phyloP scores from a whole-genome alignment of 2,329 filamentous ascomycete genomes.

The Cercospora citrullina region DNA sequence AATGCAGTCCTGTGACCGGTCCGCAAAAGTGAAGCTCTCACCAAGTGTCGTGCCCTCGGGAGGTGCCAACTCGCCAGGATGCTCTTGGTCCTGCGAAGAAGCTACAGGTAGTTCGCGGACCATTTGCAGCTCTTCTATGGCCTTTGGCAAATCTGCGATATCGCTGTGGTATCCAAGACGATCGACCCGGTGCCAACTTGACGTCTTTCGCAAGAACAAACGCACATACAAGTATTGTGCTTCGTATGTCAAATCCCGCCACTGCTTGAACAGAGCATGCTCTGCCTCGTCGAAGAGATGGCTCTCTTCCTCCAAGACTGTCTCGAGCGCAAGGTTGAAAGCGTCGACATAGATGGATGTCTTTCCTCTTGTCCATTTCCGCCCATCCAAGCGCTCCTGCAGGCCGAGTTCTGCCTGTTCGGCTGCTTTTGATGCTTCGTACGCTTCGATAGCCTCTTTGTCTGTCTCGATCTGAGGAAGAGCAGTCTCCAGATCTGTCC shows the following conservation, averaged over 20 bases:
- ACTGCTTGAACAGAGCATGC: conserved; percentile 71
- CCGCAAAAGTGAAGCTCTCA: conserved; percentile 72
- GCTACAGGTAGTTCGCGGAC: conserved; percentile 56
- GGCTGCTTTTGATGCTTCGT: conserved; percentile 68
- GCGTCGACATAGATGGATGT: conserved; percentile 97
- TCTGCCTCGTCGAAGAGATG: conserved; percentile 85
- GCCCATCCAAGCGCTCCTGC: conserved; percentile 56
- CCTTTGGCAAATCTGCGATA: conserved; percentile 69
- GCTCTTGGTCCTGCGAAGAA: conserved; percentile 39
- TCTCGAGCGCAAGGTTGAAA: conserved; percentile 88
- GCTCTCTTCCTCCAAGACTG: conserved; percentile 82
- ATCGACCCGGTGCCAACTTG: conserved; percentile 82
- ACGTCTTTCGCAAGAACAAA: conserved; percentile 87
- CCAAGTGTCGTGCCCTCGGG: conserved; percentile 54
- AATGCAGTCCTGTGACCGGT: conserved; percentile 72
- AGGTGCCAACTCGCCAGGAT: conserved; percentile 52
- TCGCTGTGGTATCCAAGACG: conserved; percentile 79
- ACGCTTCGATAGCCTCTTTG: conserved; percentile 73
- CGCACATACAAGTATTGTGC: conserved; percentile 93
- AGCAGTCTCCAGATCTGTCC: conserved; percentile 70
- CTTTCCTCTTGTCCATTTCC: conserved; percentile 70
- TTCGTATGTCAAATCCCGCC: conserved; percentile 75
- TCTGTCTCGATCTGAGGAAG: conserved; percentile 68
- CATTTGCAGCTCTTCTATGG: conserved; percentile 65
- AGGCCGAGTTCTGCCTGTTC: conserved; percentile 45